Conservation (phyloP, 2,329 filamentous ascomycete species). For the Hypoxylon sp. region DNA sequence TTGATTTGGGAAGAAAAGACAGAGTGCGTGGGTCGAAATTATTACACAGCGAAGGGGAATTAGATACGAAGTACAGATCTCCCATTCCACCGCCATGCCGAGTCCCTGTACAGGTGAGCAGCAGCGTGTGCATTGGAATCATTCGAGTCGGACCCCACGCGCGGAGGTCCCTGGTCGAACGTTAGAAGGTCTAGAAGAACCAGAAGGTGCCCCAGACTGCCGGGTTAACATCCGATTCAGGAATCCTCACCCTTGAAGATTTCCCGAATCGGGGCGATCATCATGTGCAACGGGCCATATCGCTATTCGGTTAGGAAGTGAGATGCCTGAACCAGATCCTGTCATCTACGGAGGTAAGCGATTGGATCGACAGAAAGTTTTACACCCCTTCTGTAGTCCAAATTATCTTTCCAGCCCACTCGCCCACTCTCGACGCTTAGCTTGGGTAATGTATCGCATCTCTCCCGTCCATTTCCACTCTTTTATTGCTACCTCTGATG, state of each 20-base stretch:
- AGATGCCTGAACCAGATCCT: constrained; percentile 39
- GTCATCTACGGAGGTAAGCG: constrained; percentile 19
- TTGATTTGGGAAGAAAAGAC: constrained; percentile 13
- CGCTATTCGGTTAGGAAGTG: constrained; percentile 29
- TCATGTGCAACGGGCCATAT: constrained; percentile 41
- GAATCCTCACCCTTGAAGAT: constrained; percentile 39
- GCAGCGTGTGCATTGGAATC: constrained; percentile 36
- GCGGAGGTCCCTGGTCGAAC: constrained; percentile 27
- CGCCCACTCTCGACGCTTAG: constrained; percentile 11
- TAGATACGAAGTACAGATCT: constrained; percentile 33
- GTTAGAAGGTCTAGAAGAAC: constrained; percentile 44
- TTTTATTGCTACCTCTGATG: constrained; percentile 6
- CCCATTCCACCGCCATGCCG: constrained; percentile 35
- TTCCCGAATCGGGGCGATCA: constrained; percentile 44
- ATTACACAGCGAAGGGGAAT: constrained; percentile 16
- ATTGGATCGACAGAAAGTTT: constrained; percentile 24
- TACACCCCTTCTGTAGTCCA: constrained; percentile 7
- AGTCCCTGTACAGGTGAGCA: constrained; percentile 23
- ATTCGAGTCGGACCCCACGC: constrained; percentile 43
- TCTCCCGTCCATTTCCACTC: constrained; percentile 4
- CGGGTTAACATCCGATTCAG: constrained; percentile 48
- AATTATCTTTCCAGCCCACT: constrained; percentile 12
- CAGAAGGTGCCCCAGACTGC: constrained; percentile 43
- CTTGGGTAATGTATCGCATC: constrained; percentile 27
- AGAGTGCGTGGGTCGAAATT: constrained; percentile 26